These are phyloP conservation scores for Dalechampia spathulata DNA, from an alignment of 441 rosid species.

Conservation along the genomic window DNA sequence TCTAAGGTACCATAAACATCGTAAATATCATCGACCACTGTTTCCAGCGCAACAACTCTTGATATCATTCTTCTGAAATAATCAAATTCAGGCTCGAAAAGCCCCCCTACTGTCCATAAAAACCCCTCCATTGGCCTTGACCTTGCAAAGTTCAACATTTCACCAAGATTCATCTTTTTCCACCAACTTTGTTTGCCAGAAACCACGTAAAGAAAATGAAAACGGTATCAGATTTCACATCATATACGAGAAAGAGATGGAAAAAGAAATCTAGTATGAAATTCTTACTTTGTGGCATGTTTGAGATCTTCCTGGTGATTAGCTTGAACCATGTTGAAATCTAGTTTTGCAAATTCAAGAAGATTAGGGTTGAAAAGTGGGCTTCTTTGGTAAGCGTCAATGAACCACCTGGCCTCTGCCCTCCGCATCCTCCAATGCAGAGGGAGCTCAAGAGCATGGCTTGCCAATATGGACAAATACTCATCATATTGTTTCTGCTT, in stretches of 20 bases:
- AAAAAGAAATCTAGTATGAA: too few species aligned
- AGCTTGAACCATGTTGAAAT: conserved; percentile 26
- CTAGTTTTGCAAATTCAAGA: conserved; percentile 29
- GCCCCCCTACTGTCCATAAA: not conserved
- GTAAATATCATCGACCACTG: conserved; percentile 8
- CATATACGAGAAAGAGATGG: not conserved
- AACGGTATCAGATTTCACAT: not conserved
- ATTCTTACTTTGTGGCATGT: conserved; percentile 11
- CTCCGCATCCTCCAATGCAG: conserved; percentile 25
- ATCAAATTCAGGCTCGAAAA: not conserved
- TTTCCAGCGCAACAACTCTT: not conserved
- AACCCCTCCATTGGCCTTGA: conserved; percentile 3
- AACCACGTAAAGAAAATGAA: too few species aligned
- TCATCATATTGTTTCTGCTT: not conserved
- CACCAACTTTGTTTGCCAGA: not conserved
- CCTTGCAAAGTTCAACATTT: conserved; percentile 11
- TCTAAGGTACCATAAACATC: conserved; percentile 10
- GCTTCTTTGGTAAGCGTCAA: not conserved
- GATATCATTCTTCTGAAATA: not conserved
- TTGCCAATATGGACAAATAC: conserved; percentile 7
- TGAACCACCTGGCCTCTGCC: conserved; percentile 30
- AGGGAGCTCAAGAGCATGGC: conserved; percentile 28
- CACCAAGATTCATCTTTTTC: not conserved
- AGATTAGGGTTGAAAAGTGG: conserved; percentile 4
- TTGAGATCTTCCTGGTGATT: conserved; percentile 18